These are phyloP conservation scores for Suhomyces bokatorum DNA, from an alignment of 1,139 yeast species.

Conservation along the genomic window DNA sequence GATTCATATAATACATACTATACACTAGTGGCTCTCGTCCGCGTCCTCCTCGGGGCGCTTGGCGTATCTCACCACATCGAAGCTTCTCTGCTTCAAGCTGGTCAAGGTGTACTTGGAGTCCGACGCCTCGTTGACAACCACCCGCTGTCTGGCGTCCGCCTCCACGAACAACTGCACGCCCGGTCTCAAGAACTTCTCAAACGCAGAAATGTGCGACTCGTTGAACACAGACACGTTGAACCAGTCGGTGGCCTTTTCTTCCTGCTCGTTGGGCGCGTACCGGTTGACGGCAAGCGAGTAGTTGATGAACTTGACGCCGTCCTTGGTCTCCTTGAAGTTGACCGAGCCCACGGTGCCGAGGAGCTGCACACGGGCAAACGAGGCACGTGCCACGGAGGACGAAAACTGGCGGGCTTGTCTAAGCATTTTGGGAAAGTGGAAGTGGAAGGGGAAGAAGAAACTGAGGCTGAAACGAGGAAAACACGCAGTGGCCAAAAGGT, in stretches of 20 bases:
- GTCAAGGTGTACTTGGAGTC: constrained; percentile 34
- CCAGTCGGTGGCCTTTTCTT: constrained; percentile 42
- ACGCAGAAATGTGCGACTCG: constrained; percentile 38
- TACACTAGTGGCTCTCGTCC: background rate
- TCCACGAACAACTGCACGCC: constrained; percentile 47
- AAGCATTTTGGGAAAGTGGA: constrained; percentile 24
- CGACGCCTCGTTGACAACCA: constrained; percentile 35
- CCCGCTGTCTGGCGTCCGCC: constrained; percentile 40
- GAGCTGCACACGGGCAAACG: constrained; percentile 46
- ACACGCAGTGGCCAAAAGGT: constrained; percentile 3
- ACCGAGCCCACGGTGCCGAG: constrained; percentile 46
- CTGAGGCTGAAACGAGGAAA: background rate
- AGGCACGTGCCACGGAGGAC: constrained; percentile 29
- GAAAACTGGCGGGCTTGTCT: constrained; percentile 40
- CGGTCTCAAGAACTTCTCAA: constrained; percentile 42
- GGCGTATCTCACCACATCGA: constrained; percentile 43
- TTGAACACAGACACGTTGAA: constrained; percentile 44
- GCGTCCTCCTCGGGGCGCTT: constrained; percentile 21
- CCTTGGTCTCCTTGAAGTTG: constrained; percentile 38
- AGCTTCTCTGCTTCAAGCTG: constrained; percentile 37
- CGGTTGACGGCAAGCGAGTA: constrained; percentile 49
- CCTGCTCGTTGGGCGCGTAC: constrained; percentile 34
- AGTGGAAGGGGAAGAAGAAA: background rate
- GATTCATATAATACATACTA: background rate
- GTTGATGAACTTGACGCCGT: constrained; percentile 39